These are phyloP conservation scores for Salisapilia sapeloensis DNA, from an alignment of 352 stramenopile genomes.

Conservation along the genomic window DNA sequence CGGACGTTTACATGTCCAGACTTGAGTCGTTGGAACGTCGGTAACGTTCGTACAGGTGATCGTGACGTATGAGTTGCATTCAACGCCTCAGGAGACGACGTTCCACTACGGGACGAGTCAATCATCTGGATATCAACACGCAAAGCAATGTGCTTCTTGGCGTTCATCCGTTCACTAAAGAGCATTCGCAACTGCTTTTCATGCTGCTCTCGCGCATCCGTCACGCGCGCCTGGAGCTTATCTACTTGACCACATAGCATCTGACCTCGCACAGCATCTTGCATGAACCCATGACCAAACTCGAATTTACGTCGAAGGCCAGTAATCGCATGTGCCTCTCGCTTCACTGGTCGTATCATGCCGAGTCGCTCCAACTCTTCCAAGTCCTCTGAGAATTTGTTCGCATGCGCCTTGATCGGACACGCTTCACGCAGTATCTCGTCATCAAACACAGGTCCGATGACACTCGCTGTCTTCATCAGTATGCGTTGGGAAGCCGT, in stretches of 20 bases:
- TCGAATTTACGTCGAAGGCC: constrained; percentile 37
- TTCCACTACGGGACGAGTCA: not conserved
- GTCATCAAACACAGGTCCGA: constrained; percentile 59
- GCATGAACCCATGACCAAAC: constrained; percentile 77
- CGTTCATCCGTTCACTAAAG: too few relatives aligned
- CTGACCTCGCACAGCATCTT: constrained; percentile 62
- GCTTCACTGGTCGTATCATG: constrained; percentile 33
- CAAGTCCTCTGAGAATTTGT: constrained; percentile 42
- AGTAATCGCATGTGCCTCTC: not conserved
- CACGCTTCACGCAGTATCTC: constrained; percentile 46
- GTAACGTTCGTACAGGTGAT: too few relatives aligned
- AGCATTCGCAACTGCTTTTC: constrained; percentile 55
- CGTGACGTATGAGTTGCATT: too few relatives aligned
- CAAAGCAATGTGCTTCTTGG: too few relatives aligned
- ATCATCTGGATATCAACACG: too few relatives aligned
- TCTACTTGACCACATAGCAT: constrained; percentile 70
- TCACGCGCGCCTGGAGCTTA: constrained; percentile 53
- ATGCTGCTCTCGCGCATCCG: constrained; percentile 56
- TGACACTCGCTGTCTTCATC: constrained; percentile 75
- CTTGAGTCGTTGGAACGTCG: constrained; percentile 43
- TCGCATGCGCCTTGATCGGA: constrained; percentile 55
- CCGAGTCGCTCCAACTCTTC: constrained; percentile 51
- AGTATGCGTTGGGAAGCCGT: constrained; percentile 73
- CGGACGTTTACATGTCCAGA: constrained; percentile 55
- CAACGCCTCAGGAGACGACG: too few relatives aligned